Percentiles rank a stretch among this genome's conserved stretches.
Evolutionary conservation across 169 alveolate species (phyloP).

Genomic region (Neospora caninum): DNA sequence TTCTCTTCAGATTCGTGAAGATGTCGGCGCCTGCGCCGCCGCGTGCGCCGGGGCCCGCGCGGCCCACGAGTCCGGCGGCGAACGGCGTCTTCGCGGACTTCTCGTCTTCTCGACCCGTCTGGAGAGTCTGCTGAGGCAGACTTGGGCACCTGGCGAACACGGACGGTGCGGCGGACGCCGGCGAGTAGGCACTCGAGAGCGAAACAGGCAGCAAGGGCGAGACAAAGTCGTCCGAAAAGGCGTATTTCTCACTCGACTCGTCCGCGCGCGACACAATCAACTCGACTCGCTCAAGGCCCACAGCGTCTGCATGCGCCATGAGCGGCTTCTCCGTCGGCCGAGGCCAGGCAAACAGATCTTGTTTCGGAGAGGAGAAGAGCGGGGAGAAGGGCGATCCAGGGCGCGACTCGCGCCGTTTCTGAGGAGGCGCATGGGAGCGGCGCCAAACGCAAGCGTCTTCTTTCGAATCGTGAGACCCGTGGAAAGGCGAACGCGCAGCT

Average conservation of each 20-base stretch:
- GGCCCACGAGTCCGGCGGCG: neutral
- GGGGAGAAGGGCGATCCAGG: neutral
- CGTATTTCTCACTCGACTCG: neutral
- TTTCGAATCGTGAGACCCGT: too few species aligned
- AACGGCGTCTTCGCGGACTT: neutral
- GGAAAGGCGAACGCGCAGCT: neutral
- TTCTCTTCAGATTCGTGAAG: neutral
- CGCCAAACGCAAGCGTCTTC: too few species aligned
- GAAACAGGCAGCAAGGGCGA: neutral
- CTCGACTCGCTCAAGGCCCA: neutral
- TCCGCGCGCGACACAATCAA: neutral
- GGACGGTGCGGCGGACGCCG: neutral
- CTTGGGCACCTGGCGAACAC: neutral
- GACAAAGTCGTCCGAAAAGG: neutral
- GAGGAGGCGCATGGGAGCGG: too few species aligned
- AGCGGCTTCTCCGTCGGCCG: neutral
- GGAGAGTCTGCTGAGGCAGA: too few species aligned
- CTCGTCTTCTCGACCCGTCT: neutral
- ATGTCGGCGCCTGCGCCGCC: neutral
- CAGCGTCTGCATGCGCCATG: neutral
- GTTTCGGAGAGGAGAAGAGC: neutral
- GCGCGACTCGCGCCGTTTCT: neutral
- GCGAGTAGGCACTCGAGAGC: neutral
- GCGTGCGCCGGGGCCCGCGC: neutral
- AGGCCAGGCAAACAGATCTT: neutral